phyloP scores from a whole-genome alignment of 2,329 filamentous ascomycete genomes.

The Clarireedia homoeocarpa region DNA sequence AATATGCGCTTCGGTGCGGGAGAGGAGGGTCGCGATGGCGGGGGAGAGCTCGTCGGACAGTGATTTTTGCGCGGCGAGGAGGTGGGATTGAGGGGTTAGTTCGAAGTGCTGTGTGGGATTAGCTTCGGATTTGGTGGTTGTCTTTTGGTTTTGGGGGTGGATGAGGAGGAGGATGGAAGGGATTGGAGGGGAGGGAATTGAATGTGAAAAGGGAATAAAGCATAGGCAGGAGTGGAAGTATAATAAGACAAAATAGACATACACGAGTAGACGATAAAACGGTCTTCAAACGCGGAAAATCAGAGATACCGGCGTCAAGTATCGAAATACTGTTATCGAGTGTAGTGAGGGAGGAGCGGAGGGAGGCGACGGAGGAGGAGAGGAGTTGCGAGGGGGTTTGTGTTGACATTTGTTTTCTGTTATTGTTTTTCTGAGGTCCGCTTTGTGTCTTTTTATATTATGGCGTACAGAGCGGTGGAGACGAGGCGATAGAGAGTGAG shows the following conservation, averaged over 20 bases:
- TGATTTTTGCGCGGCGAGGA: constrained; percentile 55
- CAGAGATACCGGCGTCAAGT: constrained; percentile 29
- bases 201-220: not conserved
- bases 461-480: too few species aligned
- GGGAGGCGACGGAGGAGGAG: constrained; percentile 24
- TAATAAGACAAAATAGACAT: constrained; percentile 4
- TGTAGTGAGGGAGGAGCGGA: constrained; percentile 31
- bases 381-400: constrained; percentile 16
- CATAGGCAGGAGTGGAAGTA: too few species aligned
- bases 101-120: constrained; percentile 54
- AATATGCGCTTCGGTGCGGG: constrained; percentile 54
- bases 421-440: too few species aligned
- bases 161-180: too few species aligned
- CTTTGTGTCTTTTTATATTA: too few species aligned
- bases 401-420: too few species aligned
- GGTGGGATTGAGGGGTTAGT: constrained; percentile 58
- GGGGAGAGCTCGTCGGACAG: constrained; percentile 64
- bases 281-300: constrained; percentile 30
- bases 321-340: constrained; percentile 32
- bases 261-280: constrained; percentile 31
- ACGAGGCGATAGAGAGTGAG: too few species aligned
- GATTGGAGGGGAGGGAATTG: not conserved
- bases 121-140: not conserved
- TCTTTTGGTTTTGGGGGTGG: not conserved
- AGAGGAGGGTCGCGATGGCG: constrained; percentile 57